Base-by-base conservation (phyloP, 1,284 basidiomycete species). In the Pseudozyma pruni region DNA sequence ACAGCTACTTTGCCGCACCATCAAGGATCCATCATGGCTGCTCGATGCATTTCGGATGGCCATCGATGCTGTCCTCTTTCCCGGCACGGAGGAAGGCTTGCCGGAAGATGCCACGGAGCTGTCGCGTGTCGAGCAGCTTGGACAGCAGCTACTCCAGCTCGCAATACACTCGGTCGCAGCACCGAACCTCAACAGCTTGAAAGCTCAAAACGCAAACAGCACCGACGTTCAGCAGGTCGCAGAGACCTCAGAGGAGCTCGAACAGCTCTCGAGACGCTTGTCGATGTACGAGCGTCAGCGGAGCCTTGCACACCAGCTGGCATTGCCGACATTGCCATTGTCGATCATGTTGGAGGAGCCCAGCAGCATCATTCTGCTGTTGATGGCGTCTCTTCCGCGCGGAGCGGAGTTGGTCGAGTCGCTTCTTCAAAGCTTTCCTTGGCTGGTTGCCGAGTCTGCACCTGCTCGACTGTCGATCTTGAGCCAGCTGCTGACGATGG, bases 21-120 rank as follows among this genome's bases (percentile, higher is more conserved):
- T 62, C 39, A 34, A 45, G 19, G 50, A 71, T 16, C 35, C 33
- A 19, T 0, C 9, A 11, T 71, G 68, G 68, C 49, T 71, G 0
- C n/a, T 66, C 8, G 39, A 48, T 3, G 68, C 68, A 0, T 71
- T 71, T 14, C 61, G 58, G 10, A 25, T 71, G 20, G 68, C 44
- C 0, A 51, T 66, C 27, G 17, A 44, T 14, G 68, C 61, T 19
- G 58, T 71, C 3, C 49, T 71, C 32, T 51, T 45, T n/a, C 29
- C 44, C 33, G 13, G n/a, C 3, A 4, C 13, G 5, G 7, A 34
- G 0, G 31, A 3, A 2, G 34, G 20, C 9, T 41, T 11, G n/a
- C 23, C 8, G 8, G 27, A 29, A 29, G 51, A 55, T 23, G 19
- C 10, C 1, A 47, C 35, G 2, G 37, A 59, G 37, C 9, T 35